Conservation (phyloP, 352 stramenopile genomes). For the Phytophthora ramorum region DNA sequence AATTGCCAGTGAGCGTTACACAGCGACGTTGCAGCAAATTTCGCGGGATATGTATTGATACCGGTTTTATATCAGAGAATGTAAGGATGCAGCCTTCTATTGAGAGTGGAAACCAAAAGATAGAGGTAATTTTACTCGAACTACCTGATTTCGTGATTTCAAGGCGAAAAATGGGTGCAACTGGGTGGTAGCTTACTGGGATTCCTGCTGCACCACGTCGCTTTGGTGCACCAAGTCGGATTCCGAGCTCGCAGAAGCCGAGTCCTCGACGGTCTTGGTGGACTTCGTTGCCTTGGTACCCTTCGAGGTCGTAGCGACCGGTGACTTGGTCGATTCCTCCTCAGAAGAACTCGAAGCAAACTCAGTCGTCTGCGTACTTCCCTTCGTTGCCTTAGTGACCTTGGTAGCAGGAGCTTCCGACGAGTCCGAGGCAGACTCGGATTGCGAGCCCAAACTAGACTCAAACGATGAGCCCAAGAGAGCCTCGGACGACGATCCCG, state of each 20-base stretch:
- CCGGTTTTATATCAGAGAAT: background rate
- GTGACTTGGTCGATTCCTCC: background rate
- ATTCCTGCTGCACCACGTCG: slow-evolving; percentile 6
- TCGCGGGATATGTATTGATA: background rate
- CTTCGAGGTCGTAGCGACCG: slow-evolving; percentile 3
- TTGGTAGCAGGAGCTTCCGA: background rate
- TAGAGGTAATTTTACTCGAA: slow-evolving; percentile 20
- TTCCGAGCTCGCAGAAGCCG: slow-evolving; percentile 13
- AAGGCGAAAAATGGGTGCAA: no score
- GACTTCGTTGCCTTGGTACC: slow-evolving; percentile 1
- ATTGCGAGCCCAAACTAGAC: background rate
- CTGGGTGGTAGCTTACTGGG: background rate
- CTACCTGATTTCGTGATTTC: slow-evolving; percentile 14
- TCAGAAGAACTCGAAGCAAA: background rate
- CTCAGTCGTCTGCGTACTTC: background rate
- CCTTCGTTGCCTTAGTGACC: background rate
- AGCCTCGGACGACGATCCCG: background rate
- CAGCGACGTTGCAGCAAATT: background rate
- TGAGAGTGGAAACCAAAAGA: background rate
- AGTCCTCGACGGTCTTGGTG: slow-evolving; percentile 10
- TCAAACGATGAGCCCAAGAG: background rate
- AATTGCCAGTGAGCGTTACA: slow-evolving; percentile 6
- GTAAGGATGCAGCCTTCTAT: background rate
- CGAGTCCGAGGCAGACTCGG: background rate
- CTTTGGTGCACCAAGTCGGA: slow-evolving; percentile 11